Conservation (phyloP, 352 stramenopile species). For the Phytophthora megakarya region DNA sequence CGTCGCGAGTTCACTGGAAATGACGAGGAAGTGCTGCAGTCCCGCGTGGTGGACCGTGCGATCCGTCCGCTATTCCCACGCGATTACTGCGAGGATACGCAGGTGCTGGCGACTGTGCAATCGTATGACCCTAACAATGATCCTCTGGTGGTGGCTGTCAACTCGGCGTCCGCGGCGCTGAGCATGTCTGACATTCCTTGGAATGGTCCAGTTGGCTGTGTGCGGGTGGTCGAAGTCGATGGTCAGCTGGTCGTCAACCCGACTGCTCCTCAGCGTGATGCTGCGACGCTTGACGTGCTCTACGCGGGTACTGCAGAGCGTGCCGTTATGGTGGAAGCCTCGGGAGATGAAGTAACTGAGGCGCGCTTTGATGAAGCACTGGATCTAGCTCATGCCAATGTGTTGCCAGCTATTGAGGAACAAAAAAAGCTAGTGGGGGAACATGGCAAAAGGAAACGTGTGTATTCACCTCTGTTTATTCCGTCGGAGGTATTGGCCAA, state of each 20-base stretch:
- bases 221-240: constrained; percentile 85
- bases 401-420: constrained; percentile 61
- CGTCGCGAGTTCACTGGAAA: constrained; percentile 89
- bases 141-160: constrained; percentile 87
- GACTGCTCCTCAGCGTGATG: constrained; percentile 69
- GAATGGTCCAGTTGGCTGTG: constrained; percentile 87
- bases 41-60: constrained; percentile 95
- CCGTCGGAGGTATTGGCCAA: constrained; percentile 54
- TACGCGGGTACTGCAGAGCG: constrained; percentile 81
- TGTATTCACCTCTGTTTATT: constrained; percentile 56
- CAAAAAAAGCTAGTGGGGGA: constrained; percentile 62
- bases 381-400: constrained; percentile 68
- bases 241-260: constrained; percentile 94
- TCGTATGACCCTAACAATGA: constrained; percentile 87
- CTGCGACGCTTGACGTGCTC: constrained; percentile 80
- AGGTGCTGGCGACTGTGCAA: constrained; percentile 92
- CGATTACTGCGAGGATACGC: constrained; percentile 95
- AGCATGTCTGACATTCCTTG: constrained; percentile 89
- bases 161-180: constrained; percentile 88
- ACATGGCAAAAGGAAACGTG: constrained; percentile 72
- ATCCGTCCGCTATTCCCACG: constrained; percentile 94
- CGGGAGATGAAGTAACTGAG: constrained; percentile 78
- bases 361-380: constrained; percentile 75
- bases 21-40: constrained; percentile 97
- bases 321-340: constrained; percentile 90